These are phyloP conservation scores for Apiospora aurea DNA, from an alignment of 2,329 filamentous ascomycete species.

Conservation along the genomic window DNA sequence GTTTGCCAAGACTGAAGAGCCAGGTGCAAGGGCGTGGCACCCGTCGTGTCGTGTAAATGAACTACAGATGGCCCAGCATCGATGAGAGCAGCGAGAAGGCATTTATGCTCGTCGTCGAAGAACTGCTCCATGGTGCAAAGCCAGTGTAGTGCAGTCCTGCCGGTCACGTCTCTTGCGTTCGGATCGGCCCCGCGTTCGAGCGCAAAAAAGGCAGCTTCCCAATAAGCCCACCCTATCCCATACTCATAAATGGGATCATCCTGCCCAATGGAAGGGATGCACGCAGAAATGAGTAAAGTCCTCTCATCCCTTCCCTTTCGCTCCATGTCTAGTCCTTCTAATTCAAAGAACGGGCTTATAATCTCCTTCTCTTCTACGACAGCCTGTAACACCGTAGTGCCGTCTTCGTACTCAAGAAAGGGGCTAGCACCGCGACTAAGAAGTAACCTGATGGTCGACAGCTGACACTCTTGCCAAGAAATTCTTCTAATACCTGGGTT, in stretches of 20 bases:
- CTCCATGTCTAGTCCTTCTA: neutral
- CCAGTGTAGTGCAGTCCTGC: neutral
- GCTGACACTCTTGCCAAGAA: neutral
- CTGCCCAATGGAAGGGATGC: neutral
- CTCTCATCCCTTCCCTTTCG: neutral
- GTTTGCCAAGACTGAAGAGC: neutral
- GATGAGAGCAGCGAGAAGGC: neutral
- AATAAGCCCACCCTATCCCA: neutral
- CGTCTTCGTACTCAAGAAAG: neutral
- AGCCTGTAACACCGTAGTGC: neutral
- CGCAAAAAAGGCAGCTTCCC: constrained; percentile 5
- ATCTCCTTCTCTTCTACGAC: neutral
- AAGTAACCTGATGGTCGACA: neutral
- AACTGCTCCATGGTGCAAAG: neutral
- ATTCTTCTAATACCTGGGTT: too few relatives aligned
- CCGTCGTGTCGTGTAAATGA: neutral
- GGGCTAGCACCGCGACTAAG: neutral
- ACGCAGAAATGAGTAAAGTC: neutral
- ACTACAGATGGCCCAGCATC: neutral
- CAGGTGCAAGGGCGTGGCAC: neutral
- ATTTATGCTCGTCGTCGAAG: neutral
- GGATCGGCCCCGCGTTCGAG: neutral
- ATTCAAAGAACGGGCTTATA: neutral
- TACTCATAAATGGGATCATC: neutral
- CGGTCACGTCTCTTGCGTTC: neutral